Evolutionary conservation across 148 eudicot species (phyloP), one percentile per base, ranked within the genome.

Genomic region (Persicaria maculosa): DNA sequence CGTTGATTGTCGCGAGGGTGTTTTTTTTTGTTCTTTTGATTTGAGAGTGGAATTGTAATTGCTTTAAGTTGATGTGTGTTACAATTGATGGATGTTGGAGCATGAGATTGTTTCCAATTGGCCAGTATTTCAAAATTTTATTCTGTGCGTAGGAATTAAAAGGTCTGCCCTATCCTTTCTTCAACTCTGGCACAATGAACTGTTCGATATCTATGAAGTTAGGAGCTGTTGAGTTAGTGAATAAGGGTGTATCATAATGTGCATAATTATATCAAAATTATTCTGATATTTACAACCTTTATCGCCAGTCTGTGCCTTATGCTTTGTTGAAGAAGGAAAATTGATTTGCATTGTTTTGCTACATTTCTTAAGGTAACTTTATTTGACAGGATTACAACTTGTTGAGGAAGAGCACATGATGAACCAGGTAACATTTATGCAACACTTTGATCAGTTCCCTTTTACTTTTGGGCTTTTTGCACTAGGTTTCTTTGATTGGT

Each of bases 321-420:
- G 44, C 45, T 36, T 62, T 62, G 68, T 62, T 31, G 36, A 62
- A 62, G n/a, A 62, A 31, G 68, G 44, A 31, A 31, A 62, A 31
- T 62, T 62, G 40, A 59, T 31, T 62, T 62, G 44, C n/a, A 36
- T 62, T 31, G 12, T n/a, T 62, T 62, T 62, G 68, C 25, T 62
- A 62, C 12, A 59, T 59, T 8, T 19, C 40, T 22, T 55, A 59
- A 59, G 65, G 36, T 59, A 59, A 59, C 65, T 59, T 9, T 59
- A 20, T 59, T 59, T 59, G 31, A 12, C 19, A 59, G 65, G 44
- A 62, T 62, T 10, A 44, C 68, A 62, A 6, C 44, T 62, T 62
- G 68, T 31, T 62, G 44, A 59, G 65, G 65, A 59, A 59, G 65
- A 59, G 12, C 12, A 59, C 65, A 59, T 54, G 16, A 54, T 59